Percentiles rank a stretch among this genome's conserved stretches.
These are phyloP conservation scores for Neurospora sublineolata DNA, from an alignment of 495 filamentous ascomycete species.

Conservation along the genomic window DNA sequence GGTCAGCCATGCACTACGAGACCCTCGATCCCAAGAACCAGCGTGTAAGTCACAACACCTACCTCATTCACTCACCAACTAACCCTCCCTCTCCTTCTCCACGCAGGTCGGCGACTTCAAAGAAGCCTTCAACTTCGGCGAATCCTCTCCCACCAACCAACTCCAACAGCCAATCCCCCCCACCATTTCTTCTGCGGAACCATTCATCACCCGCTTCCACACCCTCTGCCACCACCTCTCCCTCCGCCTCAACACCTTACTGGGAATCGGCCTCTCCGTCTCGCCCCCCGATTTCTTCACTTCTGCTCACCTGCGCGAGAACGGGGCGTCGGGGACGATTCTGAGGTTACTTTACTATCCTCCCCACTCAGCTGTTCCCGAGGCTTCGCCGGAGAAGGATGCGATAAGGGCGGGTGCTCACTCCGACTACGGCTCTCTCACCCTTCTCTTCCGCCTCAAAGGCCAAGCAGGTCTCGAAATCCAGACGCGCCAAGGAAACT, in stretches of 20 bases:
- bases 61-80: not conserved
- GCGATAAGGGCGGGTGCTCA: slow-evolving; percentile 84
- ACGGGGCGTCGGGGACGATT: slow-evolving; percentile 56
- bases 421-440: slow-evolving; percentile 83
- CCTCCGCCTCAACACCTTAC: slow-evolving; percentile 56
- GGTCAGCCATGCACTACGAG: slow-evolving; percentile 81
- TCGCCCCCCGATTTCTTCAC: slow-evolving; percentile 53
- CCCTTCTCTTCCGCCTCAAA: slow-evolving; percentile 73
- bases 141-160: slow-evolving; percentile 52
- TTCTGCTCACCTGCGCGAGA: slow-evolving; percentile 49
- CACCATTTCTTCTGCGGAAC: slow-evolving; percentile 42
- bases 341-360: slow-evolving; percentile 79
- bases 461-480: slow-evolving; percentile 85
- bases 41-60: slow-evolving; percentile 37
- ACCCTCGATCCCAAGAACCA: slow-evolving; percentile 77
- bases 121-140: slow-evolving; percentile 89
- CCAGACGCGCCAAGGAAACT: slow-evolving; percentile 43
- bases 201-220: slow-evolving; percentile 53
- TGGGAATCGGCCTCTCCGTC: slow-evolving; percentile 64
- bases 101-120: slow-evolving; percentile 77
- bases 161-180: slow-evolving; percentile 71
- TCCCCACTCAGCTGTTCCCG: slow-evolving; percentile 16
- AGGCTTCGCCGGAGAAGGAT: slow-evolving; percentile 30
- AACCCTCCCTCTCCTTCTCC: not conserved
- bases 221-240: slow-evolving; percentile 62